Base-by-base conservation (phyloP, 208 protist species). In the Blechomonas ayalai region DNA sequence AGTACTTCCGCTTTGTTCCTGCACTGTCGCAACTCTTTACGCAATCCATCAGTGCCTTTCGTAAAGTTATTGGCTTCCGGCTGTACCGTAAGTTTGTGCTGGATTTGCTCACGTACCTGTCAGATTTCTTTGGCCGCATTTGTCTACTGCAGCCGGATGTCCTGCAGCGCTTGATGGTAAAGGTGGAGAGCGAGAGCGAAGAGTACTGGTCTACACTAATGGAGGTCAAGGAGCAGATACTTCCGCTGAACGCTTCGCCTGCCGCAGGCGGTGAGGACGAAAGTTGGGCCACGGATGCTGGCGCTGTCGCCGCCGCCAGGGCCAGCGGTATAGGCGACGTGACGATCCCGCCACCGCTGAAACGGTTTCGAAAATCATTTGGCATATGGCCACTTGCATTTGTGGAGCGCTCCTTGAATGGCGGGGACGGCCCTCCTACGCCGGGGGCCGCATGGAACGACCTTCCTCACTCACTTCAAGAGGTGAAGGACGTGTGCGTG, bases 201-300 rank as follows among this genome's bases (percentile, higher is more conserved):
- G 78, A 75, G 54, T 92, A 67, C 59, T 92, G 84, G 80, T 52
- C 75, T 5, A 53, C 59, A n/a, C 49, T 92, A 26, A 3, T 73
- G 20, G 60, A 68, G 29, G 54, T 52, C 16, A 83, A 84, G 44
- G 47, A 60, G 34, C 16, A n/a, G n/a, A n/a, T n/a, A n/a, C n/a
- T n/a, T n/a, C n/a, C n/a, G n/a, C n/a, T n/a, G n/a, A n/a, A n/a
- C n/a, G n/a, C n/a, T n/a, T n/a, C 37, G 16, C 50, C 60, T 13
- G 37, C 40, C n/a, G 35, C 2, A 27, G 36, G 16, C 4, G 45
- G 48, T 18, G 58, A 38, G 6, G 49, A 50, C 35, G 20, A 34
- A 39, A 1, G 16, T 26, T n/a, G 27, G 27, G 37, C 9, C 26
- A 12, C 4, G 23, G 44, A 22, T 50, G 25, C 24, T 27, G 20